Conservation (phyloP, 2,329 filamentous ascomycete genomes). For the Pseudogymnoascus destructans region DNA sequence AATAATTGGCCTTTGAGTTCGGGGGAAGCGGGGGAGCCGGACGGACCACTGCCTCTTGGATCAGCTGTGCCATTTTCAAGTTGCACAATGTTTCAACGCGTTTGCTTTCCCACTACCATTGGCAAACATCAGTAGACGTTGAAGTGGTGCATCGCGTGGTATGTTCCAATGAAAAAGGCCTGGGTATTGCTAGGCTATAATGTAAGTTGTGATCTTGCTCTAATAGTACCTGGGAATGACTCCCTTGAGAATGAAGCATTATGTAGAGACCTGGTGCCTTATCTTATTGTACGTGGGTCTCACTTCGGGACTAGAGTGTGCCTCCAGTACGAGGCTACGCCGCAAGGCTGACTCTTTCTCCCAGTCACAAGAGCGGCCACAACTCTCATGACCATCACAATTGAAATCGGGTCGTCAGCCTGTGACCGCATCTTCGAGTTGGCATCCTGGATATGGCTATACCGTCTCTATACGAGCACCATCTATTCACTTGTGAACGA, state of each 20-base stretch:
- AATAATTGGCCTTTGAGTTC: background rate
- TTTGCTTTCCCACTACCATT: background rate
- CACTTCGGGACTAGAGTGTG: background rate
- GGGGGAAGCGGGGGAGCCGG: background rate
- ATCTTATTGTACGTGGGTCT: slow-evolving; percentile 3
- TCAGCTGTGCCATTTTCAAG: background rate
- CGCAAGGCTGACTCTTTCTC: background rate
- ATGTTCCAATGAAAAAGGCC: background rate
- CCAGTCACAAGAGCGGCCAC: background rate
- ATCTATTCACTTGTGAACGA: background rate
- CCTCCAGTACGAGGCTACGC: background rate
- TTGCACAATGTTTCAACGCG: background rate
- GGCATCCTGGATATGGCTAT: background rate
- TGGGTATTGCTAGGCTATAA: background rate
- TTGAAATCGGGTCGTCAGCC: background rate
- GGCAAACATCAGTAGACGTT: background rate
- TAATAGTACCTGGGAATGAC: background rate
- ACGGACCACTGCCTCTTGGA: background rate
- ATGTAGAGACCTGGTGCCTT: background rate
- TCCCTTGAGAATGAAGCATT: background rate
- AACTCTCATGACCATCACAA: slow-evolving; percentile 4
- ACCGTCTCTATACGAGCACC: background rate
- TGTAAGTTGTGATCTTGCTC: background rate
- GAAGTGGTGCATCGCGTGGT: background rate
- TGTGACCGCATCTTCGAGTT: background rate